Conservation (phyloP, 805 yeast genomes). For the Wickerhamomyces bovis region DNA sequence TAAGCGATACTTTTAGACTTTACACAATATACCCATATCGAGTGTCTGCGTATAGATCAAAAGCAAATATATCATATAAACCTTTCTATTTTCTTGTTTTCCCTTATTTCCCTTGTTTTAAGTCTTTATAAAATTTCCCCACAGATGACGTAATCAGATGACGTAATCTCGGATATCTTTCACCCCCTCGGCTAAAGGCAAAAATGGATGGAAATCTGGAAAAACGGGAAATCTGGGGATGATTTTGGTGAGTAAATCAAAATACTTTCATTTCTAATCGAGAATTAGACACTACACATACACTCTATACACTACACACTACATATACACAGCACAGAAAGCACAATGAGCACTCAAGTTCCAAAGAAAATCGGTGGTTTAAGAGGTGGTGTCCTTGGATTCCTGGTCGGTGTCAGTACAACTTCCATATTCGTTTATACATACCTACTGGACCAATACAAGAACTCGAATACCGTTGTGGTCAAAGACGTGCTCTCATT, state of each 20-base stretch:
- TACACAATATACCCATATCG: too few relatives aligned
- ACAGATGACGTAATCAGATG: too few relatives aligned
- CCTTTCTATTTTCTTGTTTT: too few relatives aligned
- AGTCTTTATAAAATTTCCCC: background rate
- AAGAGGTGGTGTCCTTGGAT: conserved; percentile 60
- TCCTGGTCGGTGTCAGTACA: conserved; percentile 65
- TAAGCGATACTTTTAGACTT: too few relatives aligned
- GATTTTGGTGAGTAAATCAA: too few relatives aligned
- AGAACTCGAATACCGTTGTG: conserved; percentile 63
- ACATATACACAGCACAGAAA: background rate
- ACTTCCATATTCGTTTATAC: conserved; percentile 76
- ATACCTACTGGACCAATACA: conserved; percentile 73
- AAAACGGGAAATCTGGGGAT: background rate
- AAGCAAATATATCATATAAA: too few relatives aligned
- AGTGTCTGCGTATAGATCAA: too few relatives aligned
- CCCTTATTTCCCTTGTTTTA: background rate
- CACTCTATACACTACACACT: too few relatives aligned
- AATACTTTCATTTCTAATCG: too few relatives aligned
- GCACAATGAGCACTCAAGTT: background rate
- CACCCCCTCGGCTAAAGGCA: background rate
- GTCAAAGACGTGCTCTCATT: conserved; percentile 69
- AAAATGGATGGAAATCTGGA: background rate
- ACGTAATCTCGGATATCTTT: background rate
- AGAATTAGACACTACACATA: too few relatives aligned
- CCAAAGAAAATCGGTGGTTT: conserved; percentile 31